Conservation (phyloP, 2,329 filamentous ascomycete species). For the Tolypocladium amazonense region DNA sequence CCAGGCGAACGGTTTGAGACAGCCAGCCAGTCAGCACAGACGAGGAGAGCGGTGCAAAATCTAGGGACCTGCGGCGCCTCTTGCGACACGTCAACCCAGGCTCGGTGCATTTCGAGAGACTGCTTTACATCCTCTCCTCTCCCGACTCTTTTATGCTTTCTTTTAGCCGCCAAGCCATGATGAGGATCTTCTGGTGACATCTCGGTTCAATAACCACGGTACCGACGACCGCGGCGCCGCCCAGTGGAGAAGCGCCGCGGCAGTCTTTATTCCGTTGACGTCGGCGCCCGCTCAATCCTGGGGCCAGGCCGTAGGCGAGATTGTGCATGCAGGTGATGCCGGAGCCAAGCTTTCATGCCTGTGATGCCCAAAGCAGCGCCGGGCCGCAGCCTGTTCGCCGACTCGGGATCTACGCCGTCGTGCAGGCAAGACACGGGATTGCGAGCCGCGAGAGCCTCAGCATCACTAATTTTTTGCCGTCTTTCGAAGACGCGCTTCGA, state of each 20-base stretch:
- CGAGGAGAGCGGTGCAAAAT: background rate
- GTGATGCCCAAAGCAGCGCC: background rate
- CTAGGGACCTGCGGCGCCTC: background rate
- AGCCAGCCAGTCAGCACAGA: background rate
- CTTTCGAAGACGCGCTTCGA: background rate
- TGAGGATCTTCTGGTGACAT: background rate
- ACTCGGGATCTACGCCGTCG: background rate
- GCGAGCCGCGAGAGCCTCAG: background rate
- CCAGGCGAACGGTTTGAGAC: background rate
- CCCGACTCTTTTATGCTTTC: background rate
- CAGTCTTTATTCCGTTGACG: background rate
- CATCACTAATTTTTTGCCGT: background rate
- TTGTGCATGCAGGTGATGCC: background rate
- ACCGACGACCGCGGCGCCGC: background rate
- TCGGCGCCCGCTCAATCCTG: background rate
- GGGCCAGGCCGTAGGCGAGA: background rate
- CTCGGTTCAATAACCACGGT: background rate
- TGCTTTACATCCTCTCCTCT: background rate
- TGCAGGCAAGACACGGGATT: background rate
- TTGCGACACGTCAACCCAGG: background rate
- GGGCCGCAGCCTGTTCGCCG: background rate
- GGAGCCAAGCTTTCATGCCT: background rate
- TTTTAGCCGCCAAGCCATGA: background rate
- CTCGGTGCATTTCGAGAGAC: background rate
- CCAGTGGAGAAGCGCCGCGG: background rate